Base-by-base conservation (phyloP, 768 basidiomycete species). In the Suillus decipiens region DNA sequence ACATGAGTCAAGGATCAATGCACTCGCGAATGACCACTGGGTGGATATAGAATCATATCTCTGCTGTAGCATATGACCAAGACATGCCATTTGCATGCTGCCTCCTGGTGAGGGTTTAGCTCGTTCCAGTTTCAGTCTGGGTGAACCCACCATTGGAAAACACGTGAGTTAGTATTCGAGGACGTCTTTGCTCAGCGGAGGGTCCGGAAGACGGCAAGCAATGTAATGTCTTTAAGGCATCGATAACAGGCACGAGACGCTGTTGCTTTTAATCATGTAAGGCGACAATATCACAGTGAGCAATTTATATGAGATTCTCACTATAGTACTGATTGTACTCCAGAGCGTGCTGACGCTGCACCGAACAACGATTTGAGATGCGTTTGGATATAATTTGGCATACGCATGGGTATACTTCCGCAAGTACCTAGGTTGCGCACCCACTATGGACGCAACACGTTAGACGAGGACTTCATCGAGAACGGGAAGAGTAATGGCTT, bases 341-440 rank as follows among this genome's bases (percentile, higher is more conserved):
- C 62, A 73, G 39, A 70, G 45, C 11, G 70, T 61, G n/a, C 62
- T 67, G 0, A 66, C 36, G 22, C 33, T 56, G 33, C 72, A 73
- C 43, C 69, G 67, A 31, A 73, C 62, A 39, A 73, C 65, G 48
- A 73, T 73, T 48, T 75, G 72, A 15, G 68, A 70, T 19, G 72
- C 72, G 6, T 51, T 56, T 6, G 72, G 72, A 63, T 70, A 73
- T 50, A 73, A 48, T 59, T 75, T 64, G 5, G 63, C 31, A 28
- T 73, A 73, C 63, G 64, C 60, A 15, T 48, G 64, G 19, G 72
- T 64, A 62, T 73, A 73, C 42, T 63, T 64, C 60, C 65, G 64
- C 28, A 73, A 47, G 51, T 73, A 67, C n/a, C 70, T 68, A 28
- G 66, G 71, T 15, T 47, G 36, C 1, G 69, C 73, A 17, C 69